A percentile compares a stretch with the other conserved stretches of the same genome.
Evolutionary conservation across 306 rosid genomes (phyloP).

Genomic region (Quercus rubra): DNA sequence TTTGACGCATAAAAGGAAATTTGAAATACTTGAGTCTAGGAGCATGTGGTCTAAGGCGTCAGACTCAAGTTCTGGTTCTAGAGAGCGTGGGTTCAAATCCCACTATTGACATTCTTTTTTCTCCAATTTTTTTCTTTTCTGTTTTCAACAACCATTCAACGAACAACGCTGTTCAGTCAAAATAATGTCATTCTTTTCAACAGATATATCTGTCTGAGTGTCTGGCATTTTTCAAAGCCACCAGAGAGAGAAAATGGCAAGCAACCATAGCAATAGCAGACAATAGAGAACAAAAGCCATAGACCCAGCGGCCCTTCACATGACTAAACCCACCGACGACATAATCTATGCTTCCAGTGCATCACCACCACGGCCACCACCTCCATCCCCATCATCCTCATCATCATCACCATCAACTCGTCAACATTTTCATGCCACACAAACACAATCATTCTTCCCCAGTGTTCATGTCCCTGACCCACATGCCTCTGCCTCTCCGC

Average conservation of each 20-base stretch:
- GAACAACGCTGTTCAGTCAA: not conserved
- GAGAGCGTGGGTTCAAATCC: not conserved
- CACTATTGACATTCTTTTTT: not conserved
- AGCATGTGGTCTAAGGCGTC: slow-evolving; percentile 2
- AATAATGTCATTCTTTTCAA: not conserved
- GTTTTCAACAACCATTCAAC: not conserved
- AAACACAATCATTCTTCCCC: not conserved
- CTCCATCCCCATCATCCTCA: not conserved
- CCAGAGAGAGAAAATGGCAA: slow-evolving; percentile 23
- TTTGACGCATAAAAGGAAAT: no score
- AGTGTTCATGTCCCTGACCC: not conserved
- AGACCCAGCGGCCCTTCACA: slow-evolving; percentile 58
- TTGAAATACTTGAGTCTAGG: no score
- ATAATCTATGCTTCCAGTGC: slow-evolving; percentile 33
- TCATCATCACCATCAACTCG: not conserved
- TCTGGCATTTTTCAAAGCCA: not conserved
- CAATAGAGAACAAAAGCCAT: slow-evolving; percentile 53
- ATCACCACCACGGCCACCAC: not conserved
- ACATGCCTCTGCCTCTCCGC: not conserved
- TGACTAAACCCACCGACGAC: slow-evolving; percentile 66
- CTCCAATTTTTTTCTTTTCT: not conserved
- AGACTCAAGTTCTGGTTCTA: slow-evolving; percentile 10
- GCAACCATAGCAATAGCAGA: slow-evolving; percentile 21
- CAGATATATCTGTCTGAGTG: slow-evolving; percentile 29
- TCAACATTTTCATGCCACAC: not conserved